Base-by-base conservation (phyloP, 139 green algal genomes). In the Asterochloris erici region DNA sequence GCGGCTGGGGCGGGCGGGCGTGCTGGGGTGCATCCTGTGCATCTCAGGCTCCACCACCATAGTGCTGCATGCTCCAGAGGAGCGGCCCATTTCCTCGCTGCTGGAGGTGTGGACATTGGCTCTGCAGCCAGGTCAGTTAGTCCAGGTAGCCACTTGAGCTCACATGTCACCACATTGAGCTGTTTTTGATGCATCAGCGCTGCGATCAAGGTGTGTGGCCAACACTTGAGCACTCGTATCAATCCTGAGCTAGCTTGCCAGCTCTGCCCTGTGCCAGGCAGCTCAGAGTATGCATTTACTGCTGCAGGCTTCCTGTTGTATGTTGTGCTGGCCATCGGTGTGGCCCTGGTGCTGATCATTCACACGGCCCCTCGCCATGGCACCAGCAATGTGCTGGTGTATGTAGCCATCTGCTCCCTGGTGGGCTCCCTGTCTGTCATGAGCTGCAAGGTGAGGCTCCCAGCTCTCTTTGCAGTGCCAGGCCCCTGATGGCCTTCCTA, bases 341-440 rank as follows among this genome's bases (percentile, higher is more conserved):
- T 89, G 11, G 90, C 91, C 9, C 61, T 93, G 12, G 91, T 93
- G 68, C 88, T 98, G 9, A 90, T 95, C 12, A 90, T 86, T 28
- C 81, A 85, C 14, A 86, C 96, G 12, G 84, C 88, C 10, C 90
- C 91, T 0, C 85, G 90, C 77, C 86, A 94, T 75, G 94, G 95
- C 29, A 84, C 85, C 63, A 91, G 79, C 69, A 93, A 95, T 77
- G 91, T 99, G 14, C 91, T 99, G 47, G 94, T 99, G 13, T 98
- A 98, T 87, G 85, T 99, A 11, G 92, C 78, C 74, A 99, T 99
- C 71, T 99, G 96, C 91, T 98, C 93, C 29, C 82, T 98, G 27
- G 87, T 98, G 9, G 96, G 96, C 13, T 97, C 92, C 0, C 87
- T 99, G 66, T 95, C 93, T 4, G 96, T 99, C 19, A 96, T 98